These are phyloP conservation scores for Cardiospermum halicacabum DNA, from an alignment of 345 rosid genomes.

Conservation along the genomic window DNA sequence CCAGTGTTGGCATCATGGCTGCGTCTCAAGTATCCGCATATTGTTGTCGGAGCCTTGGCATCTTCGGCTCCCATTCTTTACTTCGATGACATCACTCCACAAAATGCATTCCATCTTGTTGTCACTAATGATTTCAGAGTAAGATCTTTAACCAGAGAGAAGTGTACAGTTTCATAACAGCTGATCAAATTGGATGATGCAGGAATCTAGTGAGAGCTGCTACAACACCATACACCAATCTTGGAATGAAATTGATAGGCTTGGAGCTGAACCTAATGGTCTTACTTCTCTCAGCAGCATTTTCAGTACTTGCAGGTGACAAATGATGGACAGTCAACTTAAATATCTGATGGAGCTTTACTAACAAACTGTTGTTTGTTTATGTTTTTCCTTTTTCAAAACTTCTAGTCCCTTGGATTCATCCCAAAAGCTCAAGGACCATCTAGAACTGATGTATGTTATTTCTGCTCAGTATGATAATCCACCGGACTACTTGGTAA, in stretches of 20 bases:
- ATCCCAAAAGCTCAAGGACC: slow-evolving; percentile 7
- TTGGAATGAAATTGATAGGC: slow-evolving; percentile 26
- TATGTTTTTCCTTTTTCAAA: no score
- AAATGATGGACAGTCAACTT: neutral
- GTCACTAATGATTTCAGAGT: slow-evolving; percentile 25
- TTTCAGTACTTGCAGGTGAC: slow-evolving; percentile 22
- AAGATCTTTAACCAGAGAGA: neutral
- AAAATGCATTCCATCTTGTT: slow-evolving; percentile 17
- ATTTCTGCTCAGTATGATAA: slow-evolving; percentile 17
- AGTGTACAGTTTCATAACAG: neutral
- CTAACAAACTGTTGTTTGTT: neutral
- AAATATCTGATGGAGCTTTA: neutral
- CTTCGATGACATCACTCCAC: slow-evolving; percentile 24
- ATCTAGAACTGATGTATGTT: neutral
- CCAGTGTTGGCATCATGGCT: slow-evolving; percentile 32
- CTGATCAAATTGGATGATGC: neutral
- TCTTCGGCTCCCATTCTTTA: slow-evolving; percentile 29
- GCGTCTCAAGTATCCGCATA: slow-evolving; percentile 29
- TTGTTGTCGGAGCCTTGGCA: slow-evolving; percentile 23
- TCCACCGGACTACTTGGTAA: slow-evolving; percentile 7
- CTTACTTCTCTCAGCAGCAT: slow-evolving; percentile 5
- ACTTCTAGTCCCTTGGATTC: slow-evolving; percentile 11
- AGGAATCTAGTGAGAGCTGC: slow-evolving; percentile 26
- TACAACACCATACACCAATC: slow-evolving; percentile 24
- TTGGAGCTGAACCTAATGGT: slow-evolving; percentile 21